A percentile compares a stretch with the other conserved stretches of the same genome.
phyloP scores from a whole-genome alignment of 176 grass and related monocot species.

The Eragrostis nindensis region DNA sequence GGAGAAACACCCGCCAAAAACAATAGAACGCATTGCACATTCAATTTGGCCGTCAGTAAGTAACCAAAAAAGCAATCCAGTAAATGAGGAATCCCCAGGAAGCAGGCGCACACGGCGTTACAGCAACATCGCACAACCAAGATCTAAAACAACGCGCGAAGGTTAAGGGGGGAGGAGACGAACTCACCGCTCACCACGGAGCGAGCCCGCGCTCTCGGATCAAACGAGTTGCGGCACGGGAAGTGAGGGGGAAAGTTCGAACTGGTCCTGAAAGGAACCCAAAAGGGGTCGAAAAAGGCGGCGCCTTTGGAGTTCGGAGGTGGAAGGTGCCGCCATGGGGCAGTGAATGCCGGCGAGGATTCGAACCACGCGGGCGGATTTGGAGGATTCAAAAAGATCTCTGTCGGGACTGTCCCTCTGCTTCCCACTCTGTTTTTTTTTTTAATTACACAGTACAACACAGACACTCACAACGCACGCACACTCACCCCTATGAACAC shows the following conservation, averaged over 20 bases:
- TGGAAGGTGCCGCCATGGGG: slow-evolving; percentile 32
- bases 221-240: slow-evolving; percentile 4
- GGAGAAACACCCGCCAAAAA: not conserved
- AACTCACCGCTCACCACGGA: slow-evolving; percentile 8
- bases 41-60: not conserved
- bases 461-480: no score
- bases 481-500: no score
- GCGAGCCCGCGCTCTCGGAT: slow-evolving; percentile 28
- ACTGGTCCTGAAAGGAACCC: slow-evolving; percentile 24
- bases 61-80: not conserved
- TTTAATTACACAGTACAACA: no score
- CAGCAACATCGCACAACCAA: not conserved
- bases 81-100: not conserved
- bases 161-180: not conserved
- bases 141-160: not conserved
- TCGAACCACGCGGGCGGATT: slow-evolving; percentile 36
- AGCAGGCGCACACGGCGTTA: no score
- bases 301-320: slow-evolving; percentile 49
- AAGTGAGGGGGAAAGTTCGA: not conserved
- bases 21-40: not conserved
- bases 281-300: slow-evolving; percentile 41
- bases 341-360: slow-evolving; percentile 47
- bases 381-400: slow-evolving; percentile 22
- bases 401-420: not conserved
- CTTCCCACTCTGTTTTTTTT: not conserved